A percentile compares a stretch with the other conserved stretches of the same genome.
These are phyloP conservation scores for Neocucurbitaria cava DNA, from an alignment of 2,329 filamentous ascomycete species.

Conservation along the genomic window DNA sequence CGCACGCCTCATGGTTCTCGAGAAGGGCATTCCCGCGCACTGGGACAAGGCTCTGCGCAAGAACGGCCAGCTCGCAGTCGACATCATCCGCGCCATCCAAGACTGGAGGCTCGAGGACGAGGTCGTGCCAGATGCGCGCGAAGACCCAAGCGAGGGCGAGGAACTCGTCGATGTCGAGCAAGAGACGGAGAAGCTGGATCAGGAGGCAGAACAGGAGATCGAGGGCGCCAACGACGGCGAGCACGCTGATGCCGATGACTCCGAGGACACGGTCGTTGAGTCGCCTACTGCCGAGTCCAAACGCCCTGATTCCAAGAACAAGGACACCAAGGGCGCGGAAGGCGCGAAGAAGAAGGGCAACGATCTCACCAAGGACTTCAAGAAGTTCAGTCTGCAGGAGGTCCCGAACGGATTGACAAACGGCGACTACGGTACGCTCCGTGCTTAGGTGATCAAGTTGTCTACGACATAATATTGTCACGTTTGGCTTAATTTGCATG, in stretches of 20 bases:
- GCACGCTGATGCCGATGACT: constrained; percentile 15
- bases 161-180: constrained; percentile 43
- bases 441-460: background rate
- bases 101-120: constrained; percentile 60
- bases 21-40: constrained; percentile 58
- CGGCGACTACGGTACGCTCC: constrained; percentile 30
- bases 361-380: constrained; percentile 29
- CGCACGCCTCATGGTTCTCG: constrained; percentile 59
- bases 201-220: constrained; percentile 35
- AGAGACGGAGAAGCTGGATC: constrained; percentile 48
- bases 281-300: constrained; percentile 19
- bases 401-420: constrained; percentile 40
- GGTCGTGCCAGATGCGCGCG: constrained; percentile 58
- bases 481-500: background rate
- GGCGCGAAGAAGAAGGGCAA: constrained; percentile 21
- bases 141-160: constrained; percentile 51
- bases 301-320: constrained; percentile 1
- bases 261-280: constrained; percentile 36
- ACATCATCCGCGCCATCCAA: constrained; percentile 62
- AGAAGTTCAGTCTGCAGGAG: constrained; percentile 35
- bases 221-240: constrained; percentile 34
- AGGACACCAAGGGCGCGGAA: constrained; percentile 8
- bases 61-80: constrained; percentile 63
- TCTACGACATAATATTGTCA: background rate
- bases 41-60: constrained; percentile 63